Base-by-base conservation (phyloP, 192 early-diverging fungal species). In the Radiomyces spectabilis region DNA sequence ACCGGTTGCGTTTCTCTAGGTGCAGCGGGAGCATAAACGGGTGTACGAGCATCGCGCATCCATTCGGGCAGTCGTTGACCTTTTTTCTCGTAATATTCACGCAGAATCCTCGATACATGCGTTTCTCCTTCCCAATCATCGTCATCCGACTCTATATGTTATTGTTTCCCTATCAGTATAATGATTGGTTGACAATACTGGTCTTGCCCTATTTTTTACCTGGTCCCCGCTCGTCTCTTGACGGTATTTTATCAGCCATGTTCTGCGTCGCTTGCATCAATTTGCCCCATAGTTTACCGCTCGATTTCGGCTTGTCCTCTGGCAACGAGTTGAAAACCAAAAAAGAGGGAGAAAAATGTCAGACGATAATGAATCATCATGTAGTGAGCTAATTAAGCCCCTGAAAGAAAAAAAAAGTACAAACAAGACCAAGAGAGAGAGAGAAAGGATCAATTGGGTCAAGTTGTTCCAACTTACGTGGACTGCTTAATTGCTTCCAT, bases 81-180 rank as follows among this genome's bases (percentile, higher is more conserved):
- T 16, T 76, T 75, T 25, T 76, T 65, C 18, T 74, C 68, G 34
- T 64, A 57, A 46, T 74, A 61, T 32, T 82, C 80, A 9, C 77
- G 62, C 24, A 82, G 52, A 34, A 76, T 53, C n/a, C 75, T 59
- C 5, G 68, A 59, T 15, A 82, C 65, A 57, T 82, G 76, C 2
- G 73, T 57, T 45, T 81, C 79, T 5, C 73, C 76, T 54, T 81
- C 74, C 43, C 64, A 58, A 26, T 72, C 76, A 9, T 68, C 70
- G 41, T 72, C 69, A 39, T 81, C 79, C 13, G 79, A 81, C 27
- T 78, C 79, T 81, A 57, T 53, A 41, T 44, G 10, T n/a, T n/a
- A n/a, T n/a, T n/a, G n/a, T n/a, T n/a, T n/a, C n/a, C n/a, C n/a
- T n/a, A n/a, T n/a, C n/a, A n/a, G n/a, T n/a, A n/a, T n/a, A n/a